Conservation (phyloP, 768 basidiomycete genomes). For the Russula emetica region DNA sequence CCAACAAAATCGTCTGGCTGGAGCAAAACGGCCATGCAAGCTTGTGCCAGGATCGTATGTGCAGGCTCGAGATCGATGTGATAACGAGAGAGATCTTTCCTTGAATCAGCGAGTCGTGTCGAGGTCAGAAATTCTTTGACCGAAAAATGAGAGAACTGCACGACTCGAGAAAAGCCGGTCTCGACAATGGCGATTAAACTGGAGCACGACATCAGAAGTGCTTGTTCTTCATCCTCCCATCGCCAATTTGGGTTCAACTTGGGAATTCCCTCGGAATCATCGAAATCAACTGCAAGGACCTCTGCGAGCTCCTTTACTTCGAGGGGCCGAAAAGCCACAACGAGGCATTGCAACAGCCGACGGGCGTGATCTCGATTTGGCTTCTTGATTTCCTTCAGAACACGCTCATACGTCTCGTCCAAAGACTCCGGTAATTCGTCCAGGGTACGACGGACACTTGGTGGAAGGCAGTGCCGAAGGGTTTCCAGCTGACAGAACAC, state of each 20-base stretch:
- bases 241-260: neutral
- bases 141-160: slow-evolving; percentile 9
- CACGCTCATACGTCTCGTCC: slow-evolving; percentile 6
- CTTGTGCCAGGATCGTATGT: neutral
- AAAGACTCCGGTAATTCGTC: neutral
- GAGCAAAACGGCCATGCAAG: neutral
- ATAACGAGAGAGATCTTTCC: neutral
- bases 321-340: neutral
- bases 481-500: neutral
- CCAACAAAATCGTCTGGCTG: neutral
- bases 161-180: neutral
- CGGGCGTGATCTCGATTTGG: neutral
- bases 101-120: neutral
- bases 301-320: slow-evolving; percentile 3
- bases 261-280: neutral
- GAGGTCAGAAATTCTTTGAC: slow-evolving; percentile 12
- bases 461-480: slow-evolving; percentile 2
- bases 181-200: neutral
- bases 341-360: slow-evolving; percentile 8
- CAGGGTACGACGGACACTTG: neutral
- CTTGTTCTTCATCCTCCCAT: slow-evolving; percentile 4
- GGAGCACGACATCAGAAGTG: neutral
- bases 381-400: slow-evolving; percentile 2
- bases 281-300: slow-evolving; percentile 5
- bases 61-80: neutral